Percentiles rank a stretch among this genome's conserved stretches.
Evolutionary conservation across 2,329 filamentous ascomycete species (phyloP).

Genomic region (Cordyceps pruinosa): DNA sequence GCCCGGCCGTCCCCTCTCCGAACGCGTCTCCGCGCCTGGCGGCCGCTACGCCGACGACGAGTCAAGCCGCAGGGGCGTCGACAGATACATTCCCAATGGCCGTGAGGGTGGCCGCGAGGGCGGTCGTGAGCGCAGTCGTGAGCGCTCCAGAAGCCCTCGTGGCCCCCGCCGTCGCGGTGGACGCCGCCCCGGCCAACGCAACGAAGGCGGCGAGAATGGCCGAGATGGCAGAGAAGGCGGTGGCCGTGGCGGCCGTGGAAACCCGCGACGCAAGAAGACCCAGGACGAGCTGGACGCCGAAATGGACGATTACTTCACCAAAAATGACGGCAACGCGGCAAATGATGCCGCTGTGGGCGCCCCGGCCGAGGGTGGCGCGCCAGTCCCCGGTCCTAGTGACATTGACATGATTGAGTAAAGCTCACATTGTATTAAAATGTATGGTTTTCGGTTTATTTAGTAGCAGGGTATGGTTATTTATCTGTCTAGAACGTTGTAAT

Average conservation of each 20-base stretch:
- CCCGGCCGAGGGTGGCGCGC: conserved; percentile 19
- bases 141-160: conserved; percentile 51
- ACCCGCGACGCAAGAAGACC: conserved; percentile 69
- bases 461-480: background rate
- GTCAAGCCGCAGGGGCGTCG: conserved; percentile 60
- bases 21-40: conserved; percentile 50
- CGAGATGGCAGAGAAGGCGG: conserved; percentile 25
- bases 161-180: conserved; percentile 35
- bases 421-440: background rate
- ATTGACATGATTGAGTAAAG: conserved; percentile 63
- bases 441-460: background rate
- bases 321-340: conserved; percentile 24
- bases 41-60: conserved; percentile 50
- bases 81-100: conserved; percentile 67
- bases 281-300: conserved; percentile 91
- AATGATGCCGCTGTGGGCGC: conserved; percentile 22
- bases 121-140: conserved; percentile 33
- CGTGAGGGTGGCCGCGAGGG: conserved; percentile 32
- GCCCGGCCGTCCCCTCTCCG: conserved; percentile 51
- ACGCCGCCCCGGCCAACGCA: conserved; percentile 42
- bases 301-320: conserved; percentile 88
- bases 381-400: conserved; percentile 40
- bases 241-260: conserved; percentile 32
- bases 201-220: conserved; percentile 27
- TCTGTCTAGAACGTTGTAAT: background rate